Conservation (phyloP, 257 asterid species). For the Voacanga thouarsii region DNA sequence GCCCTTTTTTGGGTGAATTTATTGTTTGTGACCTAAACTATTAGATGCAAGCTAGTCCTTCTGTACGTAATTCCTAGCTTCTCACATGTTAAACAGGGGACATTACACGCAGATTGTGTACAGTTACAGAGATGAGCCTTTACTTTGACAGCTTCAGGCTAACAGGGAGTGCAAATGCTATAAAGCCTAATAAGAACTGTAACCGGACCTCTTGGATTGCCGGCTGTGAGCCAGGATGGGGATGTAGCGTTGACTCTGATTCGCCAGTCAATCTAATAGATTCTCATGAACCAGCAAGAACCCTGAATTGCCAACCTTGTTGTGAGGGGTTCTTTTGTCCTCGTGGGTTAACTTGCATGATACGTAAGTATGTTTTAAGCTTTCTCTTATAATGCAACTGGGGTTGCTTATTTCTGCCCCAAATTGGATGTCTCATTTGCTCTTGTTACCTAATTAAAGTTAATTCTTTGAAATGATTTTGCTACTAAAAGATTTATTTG, state of each 20-base stretch:
- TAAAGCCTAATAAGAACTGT: conserved; percentile 69
- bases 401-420: not conserved
- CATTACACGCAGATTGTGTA: conserved; percentile 57
- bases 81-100: conserved; percentile 39
- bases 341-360: conserved; percentile 85
- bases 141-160: conserved; percentile 49
- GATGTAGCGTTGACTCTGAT: conserved; percentile 50
- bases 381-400: conserved; percentile 1
- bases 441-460: not conserved
- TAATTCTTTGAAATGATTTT: not conserved
- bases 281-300: conserved; percentile 55
- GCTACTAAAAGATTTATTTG: not conserved
- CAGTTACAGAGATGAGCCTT: conserved; percentile 64
- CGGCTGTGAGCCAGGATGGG: conserved; percentile 98
- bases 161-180: conserved; percentile 30
- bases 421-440: not conserved
- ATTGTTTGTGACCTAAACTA: not conserved
- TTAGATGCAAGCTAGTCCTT: conserved; percentile 1
- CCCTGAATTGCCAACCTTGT: conserved; percentile 62
- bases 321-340: conserved; percentile 95
- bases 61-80: conserved; percentile 4
- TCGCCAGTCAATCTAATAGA: conserved; percentile 32
- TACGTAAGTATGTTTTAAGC: conserved; percentile 52
- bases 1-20: not conserved
- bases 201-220: conserved; percentile 62